Percentiles rank a stretch among this genome's conserved stretches.
Conservation (phyloP, 2,329 filamentous ascomycete genomes). For the Trichoderma sp. region DNA sequence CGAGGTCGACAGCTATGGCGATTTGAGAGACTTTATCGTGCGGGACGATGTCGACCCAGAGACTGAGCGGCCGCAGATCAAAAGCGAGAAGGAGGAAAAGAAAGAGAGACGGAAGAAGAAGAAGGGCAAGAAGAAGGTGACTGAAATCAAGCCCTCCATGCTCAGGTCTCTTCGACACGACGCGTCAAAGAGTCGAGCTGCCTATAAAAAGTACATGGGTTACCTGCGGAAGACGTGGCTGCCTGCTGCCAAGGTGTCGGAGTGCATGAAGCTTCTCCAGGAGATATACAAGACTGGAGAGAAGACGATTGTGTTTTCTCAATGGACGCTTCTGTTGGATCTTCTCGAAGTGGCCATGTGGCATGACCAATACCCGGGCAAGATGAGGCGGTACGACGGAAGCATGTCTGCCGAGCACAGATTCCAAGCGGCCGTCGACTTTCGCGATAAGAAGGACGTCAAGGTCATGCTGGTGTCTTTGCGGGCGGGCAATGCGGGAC, state of each 20-base stretch:
- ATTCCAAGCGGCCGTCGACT: conserved; percentile 66
- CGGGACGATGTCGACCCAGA: conserved; percentile 40
- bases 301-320: conserved; percentile 75
- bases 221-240: conserved; percentile 70
- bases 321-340: conserved; percentile 76
- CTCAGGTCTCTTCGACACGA: conserved; percentile 69
- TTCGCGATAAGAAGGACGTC: conserved; percentile 66
- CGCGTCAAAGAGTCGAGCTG: conserved; percentile 62
- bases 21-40: conserved; percentile 60
- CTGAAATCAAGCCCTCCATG: conserved; percentile 54
- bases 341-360: conserved; percentile 73
- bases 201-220: conserved; percentile 69
- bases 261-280: conserved; percentile 72
- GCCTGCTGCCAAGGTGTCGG: conserved; percentile 80
- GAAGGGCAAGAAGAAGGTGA: conserved; percentile 46
- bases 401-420: conserved; percentile 71
- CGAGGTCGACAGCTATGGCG: conserved; percentile 43
- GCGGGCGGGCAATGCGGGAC: conserved; percentile 77
- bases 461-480: conserved; percentile 82
- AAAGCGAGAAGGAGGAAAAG: conserved; percentile 40
- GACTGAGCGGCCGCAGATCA: conserved; percentile 36
- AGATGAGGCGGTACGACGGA: conserved; percentile 76
- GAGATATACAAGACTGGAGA: conserved; percentile 63
- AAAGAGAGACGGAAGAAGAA: conserved; percentile 35
- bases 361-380: conserved; percentile 61